A percentile compares a stretch with the other conserved stretches of the same genome.
Evolutionary conservation across 441 rosid species (phyloP).

Genomic region (Iberis amara): DNA sequence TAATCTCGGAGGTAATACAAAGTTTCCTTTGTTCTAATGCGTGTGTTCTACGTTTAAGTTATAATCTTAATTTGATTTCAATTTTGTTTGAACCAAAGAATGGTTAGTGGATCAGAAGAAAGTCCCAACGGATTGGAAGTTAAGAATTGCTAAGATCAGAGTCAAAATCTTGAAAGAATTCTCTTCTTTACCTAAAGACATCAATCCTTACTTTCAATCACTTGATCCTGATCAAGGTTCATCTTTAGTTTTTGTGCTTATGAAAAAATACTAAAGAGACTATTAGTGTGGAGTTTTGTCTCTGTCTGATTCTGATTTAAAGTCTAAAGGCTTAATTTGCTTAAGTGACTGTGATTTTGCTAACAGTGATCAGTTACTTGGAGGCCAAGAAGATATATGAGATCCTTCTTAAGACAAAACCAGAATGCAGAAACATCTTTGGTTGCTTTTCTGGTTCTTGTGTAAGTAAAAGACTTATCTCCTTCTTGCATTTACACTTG

Average conservation of each 20-base stretch:
- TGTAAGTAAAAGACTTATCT: slow-evolving; percentile 39
- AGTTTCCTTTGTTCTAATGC: not conserved
- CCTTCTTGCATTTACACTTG: too few relatives aligned
- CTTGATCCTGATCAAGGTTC: slow-evolving; percentile 76
- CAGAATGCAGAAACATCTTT: slow-evolving; percentile 86
- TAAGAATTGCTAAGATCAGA: slow-evolving; percentile 60
- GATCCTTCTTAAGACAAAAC: slow-evolving; percentile 64
- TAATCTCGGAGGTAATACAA: slow-evolving; percentile 73
- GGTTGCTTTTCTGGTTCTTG: slow-evolving; percentile 92
- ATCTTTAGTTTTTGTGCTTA: slow-evolving; percentile 1
- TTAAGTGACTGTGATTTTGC: slow-evolving; percentile 18
- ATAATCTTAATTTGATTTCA: slow-evolving; percentile 2
- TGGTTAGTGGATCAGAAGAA: slow-evolving; percentile 98
- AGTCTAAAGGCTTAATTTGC: not conserved
- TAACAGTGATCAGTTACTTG: slow-evolving; percentile 66
- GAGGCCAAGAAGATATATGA: slow-evolving; percentile 80
- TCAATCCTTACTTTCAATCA: slow-evolving; percentile 70
- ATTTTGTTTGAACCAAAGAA: slow-evolving; percentile 40
- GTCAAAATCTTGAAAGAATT: slow-evolving; percentile 71
- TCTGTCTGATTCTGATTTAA: slow-evolving; percentile 3
- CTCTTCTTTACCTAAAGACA: slow-evolving; percentile 65
- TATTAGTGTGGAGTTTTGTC: not conserved
- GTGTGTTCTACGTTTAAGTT: slow-evolving; percentile 3
- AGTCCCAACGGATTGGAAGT: slow-evolving; percentile 85
- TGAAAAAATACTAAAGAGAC: not conserved